Evolutionary conservation across 345 rosid genomes (phyloP).

Genomic region (Syzygium grande): DNA sequence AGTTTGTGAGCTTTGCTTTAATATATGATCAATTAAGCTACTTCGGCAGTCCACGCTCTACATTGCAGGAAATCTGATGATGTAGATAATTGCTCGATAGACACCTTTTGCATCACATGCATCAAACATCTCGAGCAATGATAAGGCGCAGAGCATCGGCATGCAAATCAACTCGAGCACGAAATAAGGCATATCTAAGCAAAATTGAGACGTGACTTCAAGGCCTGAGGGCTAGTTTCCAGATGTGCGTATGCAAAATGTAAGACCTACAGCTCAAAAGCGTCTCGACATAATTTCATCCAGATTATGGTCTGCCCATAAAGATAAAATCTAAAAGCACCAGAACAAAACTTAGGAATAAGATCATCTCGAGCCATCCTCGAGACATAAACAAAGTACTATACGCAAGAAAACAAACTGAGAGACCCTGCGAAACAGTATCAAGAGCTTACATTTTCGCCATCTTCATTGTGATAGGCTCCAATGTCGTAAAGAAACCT

Average conservation of each 20-base stretch:
- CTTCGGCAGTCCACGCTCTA: not conserved
- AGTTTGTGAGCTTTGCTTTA: not conserved
- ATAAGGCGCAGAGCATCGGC: not conserved
- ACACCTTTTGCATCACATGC: not conserved
- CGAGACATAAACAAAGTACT: not conserved
- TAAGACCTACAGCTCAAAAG: not conserved
- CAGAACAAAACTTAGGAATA: not conserved
- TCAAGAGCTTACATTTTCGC: conserved; percentile 35
- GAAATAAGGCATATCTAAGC: not conserved
- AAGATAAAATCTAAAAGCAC: not conserved
- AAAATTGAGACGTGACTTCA: not conserved
- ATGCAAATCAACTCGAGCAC: not conserved
- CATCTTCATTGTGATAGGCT: conserved; percentile 58
- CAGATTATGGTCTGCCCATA: not conserved
- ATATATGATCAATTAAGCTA: not conserved
- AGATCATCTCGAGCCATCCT: not conserved
- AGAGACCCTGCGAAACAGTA: not conserved
- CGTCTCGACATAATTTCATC: not conserved
- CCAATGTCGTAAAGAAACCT: conserved; percentile 81
- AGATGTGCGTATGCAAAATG: not conserved
- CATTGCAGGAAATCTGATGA: not conserved
- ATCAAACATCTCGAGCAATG: not conserved
- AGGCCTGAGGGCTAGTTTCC: not conserved
- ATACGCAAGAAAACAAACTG: not conserved
- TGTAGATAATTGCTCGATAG: not conserved